phyloP scores from a whole-genome alignment of 805 yeast genomes.

The Kockiozyma suomiensis region DNA sequence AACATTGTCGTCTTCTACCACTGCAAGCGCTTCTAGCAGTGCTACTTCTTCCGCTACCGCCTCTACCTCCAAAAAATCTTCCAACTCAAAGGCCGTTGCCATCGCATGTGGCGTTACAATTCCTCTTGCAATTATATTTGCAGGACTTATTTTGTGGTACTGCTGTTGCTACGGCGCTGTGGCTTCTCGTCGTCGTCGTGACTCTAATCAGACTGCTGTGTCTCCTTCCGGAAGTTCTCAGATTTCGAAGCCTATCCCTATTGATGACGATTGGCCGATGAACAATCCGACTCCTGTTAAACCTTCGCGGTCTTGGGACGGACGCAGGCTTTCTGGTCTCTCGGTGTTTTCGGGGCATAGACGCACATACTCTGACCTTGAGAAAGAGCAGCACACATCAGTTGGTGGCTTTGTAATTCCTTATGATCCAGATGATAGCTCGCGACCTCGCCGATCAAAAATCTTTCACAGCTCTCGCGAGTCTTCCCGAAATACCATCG shows the following conservation, averaged over 20 bases:
- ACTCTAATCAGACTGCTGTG: slow-evolving; percentile 16
- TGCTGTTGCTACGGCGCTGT: slow-evolving; percentile 51
- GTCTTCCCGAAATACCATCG: neutral
- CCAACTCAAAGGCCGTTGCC: slow-evolving; percentile 64
- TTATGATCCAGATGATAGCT: slow-evolving; percentile 27
- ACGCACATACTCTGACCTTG: slow-evolving; percentile 29
- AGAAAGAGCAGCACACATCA: slow-evolving; percentile 23
- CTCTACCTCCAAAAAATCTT: slow-evolving; percentile 32
- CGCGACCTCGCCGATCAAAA: slow-evolving; percentile 32
- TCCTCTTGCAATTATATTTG: slow-evolving; percentile 59
- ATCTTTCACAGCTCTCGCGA: slow-evolving; percentile 22
- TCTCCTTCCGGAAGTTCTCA: slow-evolving; percentile 19
- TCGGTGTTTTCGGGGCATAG: slow-evolving; percentile 28
- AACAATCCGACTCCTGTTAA: slow-evolving; percentile 19
- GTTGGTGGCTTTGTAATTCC: slow-evolving; percentile 31
- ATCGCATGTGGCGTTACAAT: slow-evolving; percentile 89
- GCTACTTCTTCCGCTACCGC: slow-evolving; percentile 33
- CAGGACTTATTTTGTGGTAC: slow-evolving; percentile 53
- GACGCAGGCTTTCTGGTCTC: slow-evolving; percentile 26
- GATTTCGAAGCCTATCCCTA: slow-evolving; percentile 32
- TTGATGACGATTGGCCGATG: slow-evolving; percentile 34
- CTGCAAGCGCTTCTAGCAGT: slow-evolving; percentile 35
- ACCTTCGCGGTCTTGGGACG: slow-evolving; percentile 18
- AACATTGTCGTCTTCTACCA: slow-evolving; percentile 38
- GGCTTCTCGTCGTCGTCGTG: slow-evolving; percentile 26